Percentiles rank a stretch among this genome's conserved stretches.
These are phyloP conservation scores for Gossypium thurberi DNA, from an alignment of 345 rosid genomes.

Conservation along the genomic window DNA sequence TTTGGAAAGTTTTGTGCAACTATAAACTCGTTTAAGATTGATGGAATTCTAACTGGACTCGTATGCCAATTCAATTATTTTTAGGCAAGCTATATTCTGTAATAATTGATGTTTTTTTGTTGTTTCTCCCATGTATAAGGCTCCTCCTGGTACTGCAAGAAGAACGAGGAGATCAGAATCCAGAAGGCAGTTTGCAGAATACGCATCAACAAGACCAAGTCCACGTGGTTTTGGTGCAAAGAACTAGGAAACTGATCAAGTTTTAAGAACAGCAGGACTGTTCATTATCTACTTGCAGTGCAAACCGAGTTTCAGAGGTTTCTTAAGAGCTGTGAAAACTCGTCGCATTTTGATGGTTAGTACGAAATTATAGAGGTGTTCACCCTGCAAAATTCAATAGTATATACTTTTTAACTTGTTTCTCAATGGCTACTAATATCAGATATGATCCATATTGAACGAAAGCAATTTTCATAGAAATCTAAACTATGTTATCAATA, in stretches of 20 bases:
- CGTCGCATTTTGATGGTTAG: neutral
- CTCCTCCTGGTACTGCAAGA: slow-evolving; percentile 86
- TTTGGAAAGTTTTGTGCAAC: neutral
- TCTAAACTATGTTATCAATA: neutral
- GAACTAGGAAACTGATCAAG: slow-evolving; percentile 28
- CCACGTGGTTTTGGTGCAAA: slow-evolving; percentile 81
- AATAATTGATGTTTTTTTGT: neutral
- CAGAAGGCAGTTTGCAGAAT: slow-evolving; percentile 56
- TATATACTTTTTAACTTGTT: neutral
- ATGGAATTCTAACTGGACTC: neutral
- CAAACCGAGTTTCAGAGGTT: neutral
- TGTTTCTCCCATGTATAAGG: slow-evolving; percentile 31
- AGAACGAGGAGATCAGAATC: slow-evolving; percentile 66
- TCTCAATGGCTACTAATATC: neutral
- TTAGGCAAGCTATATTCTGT: neutral
- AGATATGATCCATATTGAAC: neutral
- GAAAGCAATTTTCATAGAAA: neutral
- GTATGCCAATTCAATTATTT: neutral
- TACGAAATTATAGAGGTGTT: neutral
- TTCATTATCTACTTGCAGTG: neutral
- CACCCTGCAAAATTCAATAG: neutral
- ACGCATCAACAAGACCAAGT: slow-evolving; percentile 46
- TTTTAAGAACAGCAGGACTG: neutral
- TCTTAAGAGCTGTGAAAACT: neutral
- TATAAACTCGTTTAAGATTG: neutral